Evolutionary conservation across 169 alveolate genomes (phyloP).

Genomic region (Toxoplasma gondii): DNA sequence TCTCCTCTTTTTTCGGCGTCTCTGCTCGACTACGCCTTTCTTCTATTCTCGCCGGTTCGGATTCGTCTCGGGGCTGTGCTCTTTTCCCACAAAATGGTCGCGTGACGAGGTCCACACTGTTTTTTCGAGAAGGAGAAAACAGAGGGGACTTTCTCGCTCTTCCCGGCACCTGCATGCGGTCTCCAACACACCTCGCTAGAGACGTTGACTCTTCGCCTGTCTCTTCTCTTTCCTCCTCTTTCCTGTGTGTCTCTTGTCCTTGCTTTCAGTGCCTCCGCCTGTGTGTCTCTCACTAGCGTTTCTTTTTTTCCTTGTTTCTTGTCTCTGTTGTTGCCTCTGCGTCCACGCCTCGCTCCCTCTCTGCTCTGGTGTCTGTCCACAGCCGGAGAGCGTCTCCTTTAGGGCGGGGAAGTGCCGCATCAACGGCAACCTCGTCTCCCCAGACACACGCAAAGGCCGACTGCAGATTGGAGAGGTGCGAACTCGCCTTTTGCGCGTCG

Average conservation of each 20-base stretch:
- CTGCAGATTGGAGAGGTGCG: constrained; percentile 67
- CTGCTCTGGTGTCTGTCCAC: not conserved
- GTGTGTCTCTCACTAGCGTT: not conserved
- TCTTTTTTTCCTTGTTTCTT: not conserved
- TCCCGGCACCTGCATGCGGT: no score
- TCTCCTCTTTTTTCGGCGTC: no score
- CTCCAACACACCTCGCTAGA: no score
- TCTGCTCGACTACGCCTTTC: no score
- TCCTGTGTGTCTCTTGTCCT: not conserved
- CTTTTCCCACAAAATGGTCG: no score
- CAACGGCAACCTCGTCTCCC: constrained; percentile 68
- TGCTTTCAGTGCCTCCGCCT: not conserved
- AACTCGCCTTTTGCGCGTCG: not conserved
- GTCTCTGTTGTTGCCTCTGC: not conserved
- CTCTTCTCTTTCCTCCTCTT: no score
- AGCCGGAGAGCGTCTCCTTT: not conserved
- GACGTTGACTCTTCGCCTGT: no score
- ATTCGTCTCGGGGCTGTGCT: no score
- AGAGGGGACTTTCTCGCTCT: no score
- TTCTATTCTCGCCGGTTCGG: no score
- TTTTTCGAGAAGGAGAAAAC: no score
- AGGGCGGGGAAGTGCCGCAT: constrained; percentile 74
- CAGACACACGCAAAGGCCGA: constrained; percentile 72
- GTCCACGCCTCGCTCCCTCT: not conserved
- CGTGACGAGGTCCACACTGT: no score